Evolutionary conservation across 441 rosid genomes (phyloP).

Genomic region (Omphalea diandra): DNA sequence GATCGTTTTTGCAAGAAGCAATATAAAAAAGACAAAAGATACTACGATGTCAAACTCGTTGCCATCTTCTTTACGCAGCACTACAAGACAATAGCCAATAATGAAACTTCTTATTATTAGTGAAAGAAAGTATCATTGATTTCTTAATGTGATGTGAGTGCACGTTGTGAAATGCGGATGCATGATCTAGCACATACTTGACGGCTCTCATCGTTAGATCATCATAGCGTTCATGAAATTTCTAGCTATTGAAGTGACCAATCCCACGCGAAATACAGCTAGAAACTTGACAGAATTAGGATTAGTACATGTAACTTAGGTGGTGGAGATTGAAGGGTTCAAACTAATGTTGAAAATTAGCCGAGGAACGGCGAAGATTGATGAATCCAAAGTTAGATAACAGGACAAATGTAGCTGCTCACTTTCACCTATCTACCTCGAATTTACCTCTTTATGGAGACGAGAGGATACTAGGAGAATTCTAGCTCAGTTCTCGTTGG

Average conservation of each 20-base stretch:
- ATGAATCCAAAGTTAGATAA: neutral
- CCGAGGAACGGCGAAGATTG: too few relatives aligned
- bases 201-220: slow-evolving; percentile 8
- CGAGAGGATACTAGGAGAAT: slow-evolving; percentile 16
- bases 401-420: slow-evolving; percentile 13
- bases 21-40: neutral
- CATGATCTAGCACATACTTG: neutral
- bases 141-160: neutral
- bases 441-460: slow-evolving; percentile 17
- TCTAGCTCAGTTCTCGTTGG: neutral
- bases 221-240: slow-evolving; percentile 3
- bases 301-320: slow-evolving; percentile 3
- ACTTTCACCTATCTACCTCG: neutral
- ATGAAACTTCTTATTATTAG: neutral
- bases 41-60: neutral
- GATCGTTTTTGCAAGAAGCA: neutral
- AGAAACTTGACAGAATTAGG: slow-evolving; percentile 6
- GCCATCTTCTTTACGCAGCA: slow-evolving; percentile 1
- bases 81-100: neutral
- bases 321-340: slow-evolving; percentile 8
- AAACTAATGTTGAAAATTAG: slow-evolving; percentile 20
- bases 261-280: neutral
- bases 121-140: neutral
- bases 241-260: neutral
- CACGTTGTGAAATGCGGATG: neutral